Evolutionary conservation across 257 asterid species (phyloP), one percentile per base, ranked within the genome.

Genomic region (Datura wrightii): DNA sequence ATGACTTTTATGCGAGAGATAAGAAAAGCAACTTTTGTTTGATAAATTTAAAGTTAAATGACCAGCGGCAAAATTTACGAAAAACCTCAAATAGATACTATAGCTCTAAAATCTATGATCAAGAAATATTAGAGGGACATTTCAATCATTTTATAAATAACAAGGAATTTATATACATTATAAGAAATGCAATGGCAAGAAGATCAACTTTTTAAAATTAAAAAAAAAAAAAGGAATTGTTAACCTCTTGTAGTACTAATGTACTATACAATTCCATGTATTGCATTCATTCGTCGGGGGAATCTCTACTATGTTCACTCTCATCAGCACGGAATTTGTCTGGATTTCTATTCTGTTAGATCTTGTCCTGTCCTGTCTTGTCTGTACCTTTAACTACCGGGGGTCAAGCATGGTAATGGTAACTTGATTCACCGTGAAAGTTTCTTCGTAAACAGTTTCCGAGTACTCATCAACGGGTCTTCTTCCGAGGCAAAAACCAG

Each of bases 401-500:
- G 87, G 89, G 3, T 89, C 90, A 39, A 89, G 72, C 31, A 85
- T 58, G 15, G 92, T 89, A 41, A 89, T 86, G 0, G 92, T 89
- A 18, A 89, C 89, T 86, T 89, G 67, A 79, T 87, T 89, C 10
- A 87, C 89, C 2, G 88, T 86, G 74, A 79, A 86, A 3, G 88
- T 81, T 67, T 82, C 89, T 18, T 87, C 89, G 2, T 52, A 85
- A n/a, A 79, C 86, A 71, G 91, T 86, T 36, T 87, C 86, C 53
- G 91, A 88, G 69, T 85, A 83, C 52, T 85, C 74, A 1, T 89
- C 81, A 60, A n/a, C 65, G 1, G 89, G 88, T 67, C 90, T 87
- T 56, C 85, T 84, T 76, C 89, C 90, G 3, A 86, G 84, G 87
- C 86, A 86, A 82, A 88, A 88, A 19, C 88, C 93, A 5, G 92